Evolutionary conservation across 345 rosid species (phyloP), one percentile per base, ranked within the genome.

Genomic region (Syzygium oleosum): DNA sequence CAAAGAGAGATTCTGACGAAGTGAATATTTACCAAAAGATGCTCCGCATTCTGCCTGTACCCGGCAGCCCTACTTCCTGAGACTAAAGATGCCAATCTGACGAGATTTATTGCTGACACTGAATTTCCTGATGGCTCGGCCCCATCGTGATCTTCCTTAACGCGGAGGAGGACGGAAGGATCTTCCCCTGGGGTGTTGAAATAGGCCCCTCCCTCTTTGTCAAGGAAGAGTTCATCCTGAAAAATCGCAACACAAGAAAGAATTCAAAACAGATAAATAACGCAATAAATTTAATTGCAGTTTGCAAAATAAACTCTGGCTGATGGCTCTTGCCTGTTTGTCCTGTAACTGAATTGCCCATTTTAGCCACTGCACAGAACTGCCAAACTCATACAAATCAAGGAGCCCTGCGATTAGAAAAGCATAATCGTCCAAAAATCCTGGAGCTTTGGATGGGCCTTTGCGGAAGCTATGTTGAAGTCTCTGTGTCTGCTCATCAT

Each of bases 61-160:
- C 88, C 58, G 14, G 92, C 90, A 22, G 99, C 92, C 87, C 92
- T 94, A 52, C 90, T 88, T 52, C 95, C 96, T 1, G 93, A 58
- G 52, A 96, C 87, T 90, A 95, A 89, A 85, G 99, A 95, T 79
- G 98, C 93, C 90, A 97, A 92, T 89, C 99, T 93, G 65, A 95
- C 90, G 51, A 97, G 99, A 88, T 97, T 97, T 63, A 96, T 93
- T 52, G 94, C 96, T 53, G 99, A 93, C 84, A 96, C 96, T 0
- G 99, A 97, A 91, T 97, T 97, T 59, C 99, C 99, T 1, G 99
- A 97, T 79, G 99, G 99, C 89, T 97, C 99, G 55, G 99, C 99
- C 25, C 99, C 99, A 90, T 97, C 99, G 61, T 97, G 96, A 87
- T 97, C 99, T 89, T 97, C 99, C 94, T 97, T 97, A 73, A 97